Base-by-base conservation (phyloP, 2,329 filamentous ascomycete species). In the Curvularia lunata region DNA sequence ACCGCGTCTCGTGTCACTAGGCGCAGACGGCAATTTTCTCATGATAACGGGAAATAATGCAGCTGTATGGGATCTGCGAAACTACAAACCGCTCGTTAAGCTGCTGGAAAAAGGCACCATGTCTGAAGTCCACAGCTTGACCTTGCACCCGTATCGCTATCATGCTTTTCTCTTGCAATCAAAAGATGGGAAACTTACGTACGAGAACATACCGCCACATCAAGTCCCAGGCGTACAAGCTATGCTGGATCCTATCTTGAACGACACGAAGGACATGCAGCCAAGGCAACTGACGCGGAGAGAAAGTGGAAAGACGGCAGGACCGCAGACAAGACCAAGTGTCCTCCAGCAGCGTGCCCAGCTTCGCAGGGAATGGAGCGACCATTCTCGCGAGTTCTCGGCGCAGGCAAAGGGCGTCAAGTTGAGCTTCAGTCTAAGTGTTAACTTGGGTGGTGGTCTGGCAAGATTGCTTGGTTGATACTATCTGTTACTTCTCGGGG, bases 1-100 rank as follows among this genome's bases (percentile, higher is more conserved):
- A 23, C 74, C 74, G 2, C 69, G 73, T 9, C 54, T 76, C 25
- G 70, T 77, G 1, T 62, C 71, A 3, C 67, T 77, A 0, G 74
- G 74, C 18, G 66, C 69, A 1, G 64, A 67, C 23, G 42, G 55
- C 21, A 64, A 71, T 49, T 77, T 75, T 53, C 30, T 76, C 0
- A 49, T 77, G 1, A 53, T 76, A 38, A 76, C 73, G 0, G 64
- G 71, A 21, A 69, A 68, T 13, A 58, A 74, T 28, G 60, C 63
- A 4, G 71, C 68, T 1, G 61, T 74, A 2, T 76, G 74, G 72
- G 59, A 70, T 13, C 59, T 75, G 2, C 43, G 50, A 0, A 38
- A 68, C 7, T 76, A 76, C 54, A 59, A 54, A 5, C 60, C 65
- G 0, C 25, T 71, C 0, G 54, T 62, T 1, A 34, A 56, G 2